A percentile compares a stretch with the other conserved stretches of the same genome.
phyloP scores from a whole-genome alignment of 306 rosid genomes.

The Phaseolus lunatus region DNA sequence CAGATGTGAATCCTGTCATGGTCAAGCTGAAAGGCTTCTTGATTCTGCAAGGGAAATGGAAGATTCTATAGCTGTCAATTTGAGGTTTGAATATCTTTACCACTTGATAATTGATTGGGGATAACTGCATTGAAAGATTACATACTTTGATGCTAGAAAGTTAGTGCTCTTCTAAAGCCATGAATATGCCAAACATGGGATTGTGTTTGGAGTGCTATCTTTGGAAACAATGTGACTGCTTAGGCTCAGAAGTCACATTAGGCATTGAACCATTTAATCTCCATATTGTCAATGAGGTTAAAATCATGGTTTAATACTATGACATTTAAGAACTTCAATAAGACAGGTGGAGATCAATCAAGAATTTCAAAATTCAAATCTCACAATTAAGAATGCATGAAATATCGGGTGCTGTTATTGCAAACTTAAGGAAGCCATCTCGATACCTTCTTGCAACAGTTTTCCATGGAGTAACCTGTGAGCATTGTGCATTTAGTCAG shows the following conservation, averaged over 20 bases:
- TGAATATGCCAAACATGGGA: not conserved
- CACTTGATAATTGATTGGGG: not conserved
- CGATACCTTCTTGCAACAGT: slow-evolving; percentile 15
- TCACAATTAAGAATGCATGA: slow-evolving; percentile 38
- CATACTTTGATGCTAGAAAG: slow-evolving; percentile 30
- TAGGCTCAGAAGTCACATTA: slow-evolving; percentile 12
- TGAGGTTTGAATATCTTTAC: slow-evolving; percentile 70
- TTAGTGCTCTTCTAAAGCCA: slow-evolving; percentile 29
- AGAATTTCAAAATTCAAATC: slow-evolving; percentile 22
- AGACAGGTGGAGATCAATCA: slow-evolving; percentile 10
- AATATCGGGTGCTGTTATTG: slow-evolving; percentile 31
- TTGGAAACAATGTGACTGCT: slow-evolving; percentile 15
- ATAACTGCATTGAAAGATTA: slow-evolving; percentile 28
- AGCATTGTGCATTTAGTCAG: slow-evolving; percentile 29
- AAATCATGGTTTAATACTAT: slow-evolving; percentile 20
- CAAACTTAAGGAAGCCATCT: slow-evolving; percentile 17
- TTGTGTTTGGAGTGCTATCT: slow-evolving; percentile 34
- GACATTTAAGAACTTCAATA: slow-evolving; percentile 12
- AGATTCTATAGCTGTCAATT: slow-evolving; percentile 94
- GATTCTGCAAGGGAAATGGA: slow-evolving; percentile 99
- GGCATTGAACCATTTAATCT: slow-evolving; percentile 15
- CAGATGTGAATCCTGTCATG: slow-evolving; percentile 99
- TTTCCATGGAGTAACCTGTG: not conserved
- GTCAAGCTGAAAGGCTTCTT: slow-evolving; percentile 98
- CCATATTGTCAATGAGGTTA: not conserved